Base-by-base conservation (phyloP, 31 red algal species). In the Asparagopsis taxiformis region DNA sequence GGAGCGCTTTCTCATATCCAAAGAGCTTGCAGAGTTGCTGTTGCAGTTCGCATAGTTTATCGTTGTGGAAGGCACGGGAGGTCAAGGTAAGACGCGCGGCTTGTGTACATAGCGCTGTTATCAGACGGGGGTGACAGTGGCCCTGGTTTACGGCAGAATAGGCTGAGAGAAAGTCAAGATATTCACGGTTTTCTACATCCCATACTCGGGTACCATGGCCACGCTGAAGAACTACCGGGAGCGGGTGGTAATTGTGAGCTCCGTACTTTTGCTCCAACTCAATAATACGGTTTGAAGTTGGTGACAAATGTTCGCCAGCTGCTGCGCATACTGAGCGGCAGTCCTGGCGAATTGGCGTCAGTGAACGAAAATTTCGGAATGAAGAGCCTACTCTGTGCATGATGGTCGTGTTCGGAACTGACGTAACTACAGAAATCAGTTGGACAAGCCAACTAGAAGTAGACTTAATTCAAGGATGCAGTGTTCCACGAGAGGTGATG, bases 131-230 rank as follows among this genome's bases (percentile, higher is more conserved):
- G 41, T 99, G 97, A 32, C 92, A 95, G 67, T 99, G 97, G 10
- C 97, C 97, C 53, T 99, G 97, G 74, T 95, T 95, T 24, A 99
- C 87, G 23, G 97, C 88, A 2, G 92, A 95, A 54, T 99, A 99
- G 21, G 97, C 97, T 22, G 92, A 62, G 24, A 96, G 69, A 51
- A 91, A 99, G 67, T 99, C 97, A 33, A 87, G 65, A 36, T 92
- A 95, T 24, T 82, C 60, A 29, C 74, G 86, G 33, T 82, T 87
- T 17, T 99, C 82, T 1, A 95, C 84, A 63, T 99, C 97, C 92
- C 92, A 95, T 13, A 95, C 84, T 60, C 81, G 73, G 1, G 81
- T 74, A 21, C 88, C 91, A n/a, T 87, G 66, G 16, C 92, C 97
- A 35, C 88, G 81, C 8, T 77, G 31, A 6, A 99, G 69, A 0